phyloP scores from a whole-genome alignment of 2,329 filamentous ascomycete genomes.

The Fusarium ambrosium region DNA sequence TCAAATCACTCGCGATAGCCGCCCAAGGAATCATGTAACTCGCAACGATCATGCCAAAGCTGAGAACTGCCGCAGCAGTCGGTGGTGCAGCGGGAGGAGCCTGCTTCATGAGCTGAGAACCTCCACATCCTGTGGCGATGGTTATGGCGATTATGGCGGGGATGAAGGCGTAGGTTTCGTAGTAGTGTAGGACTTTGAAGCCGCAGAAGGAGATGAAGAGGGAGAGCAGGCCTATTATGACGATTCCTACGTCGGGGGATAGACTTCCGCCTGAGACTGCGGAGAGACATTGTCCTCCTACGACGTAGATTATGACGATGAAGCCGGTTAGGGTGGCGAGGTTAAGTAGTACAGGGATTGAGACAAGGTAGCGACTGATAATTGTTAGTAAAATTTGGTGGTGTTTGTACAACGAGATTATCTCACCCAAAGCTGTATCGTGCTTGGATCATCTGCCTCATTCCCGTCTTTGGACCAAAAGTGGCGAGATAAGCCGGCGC shows the following conservation, averaged over 20 bases:
- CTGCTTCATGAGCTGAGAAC: conserved; percentile 63
- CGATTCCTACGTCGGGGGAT: conserved; percentile 69
- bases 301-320: conserved; percentile 71
- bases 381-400: not conserved
- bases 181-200: conserved; percentile 68
- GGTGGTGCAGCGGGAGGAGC: conserved; percentile 55
- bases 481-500: conserved; percentile 70
- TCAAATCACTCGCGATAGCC: conserved; percentile 70
- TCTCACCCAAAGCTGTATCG: conserved; percentile 71
- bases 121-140: conserved; percentile 68
- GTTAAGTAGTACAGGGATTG: conserved; percentile 72
- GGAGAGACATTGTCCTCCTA: conserved; percentile 71
- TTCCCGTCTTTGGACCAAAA: conserved; percentile 71
- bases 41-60: conserved; percentile 72
- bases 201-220: conserved; percentile 74
- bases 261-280: conserved; percentile 65
- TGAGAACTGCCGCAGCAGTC: conserved; percentile 62
- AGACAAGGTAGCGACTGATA: conserved; percentile 67
- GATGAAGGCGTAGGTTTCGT: conserved; percentile 70
- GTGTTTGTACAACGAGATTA: not conserved
- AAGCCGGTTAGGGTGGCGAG: conserved; percentile 74
- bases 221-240: conserved; percentile 69
- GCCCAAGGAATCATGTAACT: conserved; percentile 75
- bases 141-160: conserved; percentile 67
- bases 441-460: conserved; percentile 76